Evolutionary conservation across 2,329 filamentous ascomycete species (phyloP).

Genomic region (Metarhizium guizhouense): DNA sequence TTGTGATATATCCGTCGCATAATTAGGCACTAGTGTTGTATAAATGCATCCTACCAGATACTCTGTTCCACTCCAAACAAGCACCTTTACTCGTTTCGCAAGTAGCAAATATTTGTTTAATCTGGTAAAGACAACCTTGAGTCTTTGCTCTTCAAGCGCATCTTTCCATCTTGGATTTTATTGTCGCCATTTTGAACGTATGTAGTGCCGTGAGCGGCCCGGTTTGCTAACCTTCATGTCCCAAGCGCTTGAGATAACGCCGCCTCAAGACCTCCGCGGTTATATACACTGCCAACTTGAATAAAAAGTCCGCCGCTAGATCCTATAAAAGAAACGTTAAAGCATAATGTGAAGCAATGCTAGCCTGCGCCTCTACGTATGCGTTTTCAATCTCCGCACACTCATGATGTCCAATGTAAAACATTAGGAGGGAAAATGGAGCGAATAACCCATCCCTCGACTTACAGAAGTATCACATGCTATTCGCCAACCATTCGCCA

Average conservation of each 20-base stretch:
- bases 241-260: neutral
- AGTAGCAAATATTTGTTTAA: too few relatives aligned
- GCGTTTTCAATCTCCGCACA: conserved; percentile 7
- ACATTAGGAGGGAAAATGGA: neutral
- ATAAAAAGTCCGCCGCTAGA: neutral
- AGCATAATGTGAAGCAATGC: conserved; percentile 7
- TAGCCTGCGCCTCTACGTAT: conserved; percentile 12
- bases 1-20: too few relatives aligned
- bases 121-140: too few relatives aligned
- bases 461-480: neutral
- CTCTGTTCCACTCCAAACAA: too few relatives aligned
- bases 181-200: neutral
- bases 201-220: neutral
- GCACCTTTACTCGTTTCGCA: too few relatives aligned
- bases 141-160: neutral
- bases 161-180: neutral
- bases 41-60: too few relatives aligned
- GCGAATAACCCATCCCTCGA: neutral
- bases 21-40: too few relatives aligned
- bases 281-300: conserved; percentile 1
- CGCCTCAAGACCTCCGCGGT: neutral
- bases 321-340: neutral
- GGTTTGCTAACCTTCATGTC: neutral
- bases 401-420: conserved; percentile 4
- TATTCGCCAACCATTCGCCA: neutral